Evolutionary conservation across 129 eudicot species (phyloP), one percentile per base, ranked within the genome.

Genomic region (Tagetes patula): DNA sequence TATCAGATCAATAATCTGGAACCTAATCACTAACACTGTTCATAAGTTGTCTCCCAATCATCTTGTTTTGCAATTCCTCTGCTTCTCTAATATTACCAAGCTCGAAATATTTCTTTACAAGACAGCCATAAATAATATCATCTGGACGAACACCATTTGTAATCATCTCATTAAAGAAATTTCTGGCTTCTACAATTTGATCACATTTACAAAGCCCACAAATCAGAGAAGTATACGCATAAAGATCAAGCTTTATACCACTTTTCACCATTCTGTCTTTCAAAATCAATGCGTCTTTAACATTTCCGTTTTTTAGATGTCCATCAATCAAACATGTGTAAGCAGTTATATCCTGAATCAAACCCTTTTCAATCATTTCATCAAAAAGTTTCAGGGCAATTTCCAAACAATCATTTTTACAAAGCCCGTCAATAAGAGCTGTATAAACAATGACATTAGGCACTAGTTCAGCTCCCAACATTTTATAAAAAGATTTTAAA

Each of bases 261-360:
- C 7, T 78, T 72, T 84, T 74, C 31, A 62, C 59, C 95, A 93
- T 87, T 77, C 60, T 47, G 12, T 59, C 76, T 55, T 73, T 72
- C 54, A 93, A 79, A 67, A 79, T 85, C 77, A 89, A 39, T 11
- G 91, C 98, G 68, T 87, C 96, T 12, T 74, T 61, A 67, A 89
- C 48, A 80, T 84, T 81, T 52, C 96, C 98, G 64, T 80, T 71
- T 84, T 89, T 89, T 55, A 93, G 30, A 47, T 81, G 79, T 36
- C 96, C 98, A 77, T 87, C 89, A 73, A 93, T 79, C 69, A 93
- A 79, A 55, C 96, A 85, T 7, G 98, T 89, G 75, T 82, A 93
- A 11, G 86, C 83, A 65, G 77, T 67, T 69, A 58, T 66, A 86
- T 93, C 96, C 11, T 92, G 96, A 75, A 73, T 65, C 72, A 89